Conservation (phyloP, 768 basidiomycete genomes). For the Auricularia sp. region DNA sequence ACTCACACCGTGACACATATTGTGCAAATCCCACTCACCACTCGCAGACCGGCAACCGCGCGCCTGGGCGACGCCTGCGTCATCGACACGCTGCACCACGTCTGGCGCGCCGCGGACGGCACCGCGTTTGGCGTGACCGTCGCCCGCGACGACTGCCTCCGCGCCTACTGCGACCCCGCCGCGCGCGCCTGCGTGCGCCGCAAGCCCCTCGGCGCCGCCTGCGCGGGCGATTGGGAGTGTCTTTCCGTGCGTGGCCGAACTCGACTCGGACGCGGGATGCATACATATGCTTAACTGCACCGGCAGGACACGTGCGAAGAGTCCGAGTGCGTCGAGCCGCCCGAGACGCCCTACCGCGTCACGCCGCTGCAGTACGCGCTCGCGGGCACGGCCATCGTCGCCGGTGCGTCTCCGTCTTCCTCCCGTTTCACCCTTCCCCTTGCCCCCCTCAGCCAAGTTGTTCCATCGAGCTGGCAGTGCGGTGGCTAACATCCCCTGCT, state of each 20-base stretch:
- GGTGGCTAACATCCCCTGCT: conserved; percentile 18
- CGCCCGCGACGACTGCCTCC: conserved; percentile 45
- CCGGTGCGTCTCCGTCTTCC: conserved; percentile 22
- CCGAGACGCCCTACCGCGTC: conserved; percentile 29
- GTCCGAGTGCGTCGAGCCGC: conserved; percentile 21
- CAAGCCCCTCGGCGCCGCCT: conserved; percentile 48
- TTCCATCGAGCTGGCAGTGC: too few species aligned
- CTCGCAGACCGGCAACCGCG: neutral
- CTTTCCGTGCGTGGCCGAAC: conserved; percentile 2
- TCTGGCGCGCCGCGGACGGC: conserved; percentile 44
- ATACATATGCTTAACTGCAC: too few species aligned
- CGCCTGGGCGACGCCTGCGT: neutral
- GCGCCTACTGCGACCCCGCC: conserved; percentile 65
- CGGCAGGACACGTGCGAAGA: neutral
- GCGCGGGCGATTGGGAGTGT: conserved; percentile 46
- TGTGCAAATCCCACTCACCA: neutral
- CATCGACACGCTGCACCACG: neutral
- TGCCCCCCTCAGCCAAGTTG: neutral
- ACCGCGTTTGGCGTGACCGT: conserved; percentile 65
- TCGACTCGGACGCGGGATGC: neutral
- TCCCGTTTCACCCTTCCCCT: neutral
- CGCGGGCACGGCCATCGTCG: conserved; percentile 26
- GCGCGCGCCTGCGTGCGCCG: conserved; percentile 45
- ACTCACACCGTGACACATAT: too few species aligned
- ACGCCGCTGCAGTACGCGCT: conserved; percentile 36